Evolutionary conservation across 1,284 basidiomycete genomes (phyloP).

Genomic region (Anthracocystis panici-leucophaei): DNA sequence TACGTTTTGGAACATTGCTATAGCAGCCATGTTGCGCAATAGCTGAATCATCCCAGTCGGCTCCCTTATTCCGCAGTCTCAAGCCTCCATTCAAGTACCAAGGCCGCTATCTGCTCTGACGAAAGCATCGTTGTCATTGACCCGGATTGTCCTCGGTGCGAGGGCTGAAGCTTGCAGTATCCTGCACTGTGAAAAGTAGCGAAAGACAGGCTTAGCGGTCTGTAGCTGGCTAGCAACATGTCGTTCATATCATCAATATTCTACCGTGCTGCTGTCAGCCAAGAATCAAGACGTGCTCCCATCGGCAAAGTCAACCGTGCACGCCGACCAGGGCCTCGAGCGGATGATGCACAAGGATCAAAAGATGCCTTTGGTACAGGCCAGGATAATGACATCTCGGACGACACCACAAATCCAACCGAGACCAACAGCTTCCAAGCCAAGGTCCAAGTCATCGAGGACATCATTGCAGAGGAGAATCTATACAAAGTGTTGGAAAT

Average conservation of each 20-base stretch:
- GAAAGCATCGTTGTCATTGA: neutral
- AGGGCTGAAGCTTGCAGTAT: neutral
- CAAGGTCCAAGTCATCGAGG: conserved; percentile 51
- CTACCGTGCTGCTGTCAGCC: conserved; percentile 46
- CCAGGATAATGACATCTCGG: conserved; percentile 2
- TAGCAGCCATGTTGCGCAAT: conserved; percentile 11
- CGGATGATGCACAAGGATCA: neutral
- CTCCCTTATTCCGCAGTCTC: too few species aligned
- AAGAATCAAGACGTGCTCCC: conserved; percentile 42
- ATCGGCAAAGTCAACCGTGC: conserved; percentile 40
- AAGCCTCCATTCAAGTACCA: neutral
- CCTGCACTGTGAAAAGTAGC: neutral
- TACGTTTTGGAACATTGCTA: neutral
- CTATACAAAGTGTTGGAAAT: conserved; percentile 82
- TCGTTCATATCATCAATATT: conserved; percentile 49
- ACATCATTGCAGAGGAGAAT: conserved; percentile 70
- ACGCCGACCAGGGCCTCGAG: conserved; percentile 12
- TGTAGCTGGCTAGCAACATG: conserved; percentile 16
- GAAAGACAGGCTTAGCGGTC: neutral
- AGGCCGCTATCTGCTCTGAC: neutral
- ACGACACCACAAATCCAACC: neutral
- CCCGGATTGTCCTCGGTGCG: neutral
- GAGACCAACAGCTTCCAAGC: conserved; percentile 23
- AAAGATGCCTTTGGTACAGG: conserved; percentile 4
- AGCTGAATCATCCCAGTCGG: neutral